Evolutionary conservation across 345 rosid species (phyloP).

Genomic region (Gossypium arboreum): DNA sequence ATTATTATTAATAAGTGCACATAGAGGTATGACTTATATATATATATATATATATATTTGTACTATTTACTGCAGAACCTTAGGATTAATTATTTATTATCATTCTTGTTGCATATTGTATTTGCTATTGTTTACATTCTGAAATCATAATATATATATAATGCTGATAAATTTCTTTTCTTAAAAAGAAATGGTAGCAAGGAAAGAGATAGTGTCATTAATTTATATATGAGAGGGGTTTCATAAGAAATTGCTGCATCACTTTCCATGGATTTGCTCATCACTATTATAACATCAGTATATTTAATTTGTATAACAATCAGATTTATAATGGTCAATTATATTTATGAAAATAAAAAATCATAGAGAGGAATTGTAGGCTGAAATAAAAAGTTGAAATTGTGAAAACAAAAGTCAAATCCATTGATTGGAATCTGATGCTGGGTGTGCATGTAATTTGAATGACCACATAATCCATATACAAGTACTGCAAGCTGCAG

Average conservation of each 20-base stretch:
- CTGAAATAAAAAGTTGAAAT: constrained; percentile 5
- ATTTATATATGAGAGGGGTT: constrained; percentile 5
- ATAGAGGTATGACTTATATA: not conserved
- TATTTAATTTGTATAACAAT: not conserved
- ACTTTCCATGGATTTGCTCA: constrained; percentile 5
- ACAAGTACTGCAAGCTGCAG: not conserved
- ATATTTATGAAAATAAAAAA: not conserved
- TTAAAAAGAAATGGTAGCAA: not conserved
- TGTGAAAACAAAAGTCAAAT: constrained; percentile 15
- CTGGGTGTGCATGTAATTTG: not conserved
- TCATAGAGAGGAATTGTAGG: not conserved
- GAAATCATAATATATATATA: not conserved
- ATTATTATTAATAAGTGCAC: not conserved
- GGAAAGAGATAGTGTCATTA: not conserved
- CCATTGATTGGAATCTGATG: not conserved
- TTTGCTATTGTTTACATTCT: not conserved
- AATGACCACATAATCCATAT: not conserved
- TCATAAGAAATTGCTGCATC: not conserved
- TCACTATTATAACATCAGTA: not conserved
- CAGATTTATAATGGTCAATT: not conserved
- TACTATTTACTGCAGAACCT: not conserved
- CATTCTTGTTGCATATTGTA: not conserved
- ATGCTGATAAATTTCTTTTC: not conserved
- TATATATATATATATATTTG: not conserved
- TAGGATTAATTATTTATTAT: not conserved